A percentile compares a stretch with the other conserved stretches of the same genome.
phyloP scores from a whole-genome alignment of 1,284 basidiomycete genomes.

The Ceratobasidium sp. region DNA sequence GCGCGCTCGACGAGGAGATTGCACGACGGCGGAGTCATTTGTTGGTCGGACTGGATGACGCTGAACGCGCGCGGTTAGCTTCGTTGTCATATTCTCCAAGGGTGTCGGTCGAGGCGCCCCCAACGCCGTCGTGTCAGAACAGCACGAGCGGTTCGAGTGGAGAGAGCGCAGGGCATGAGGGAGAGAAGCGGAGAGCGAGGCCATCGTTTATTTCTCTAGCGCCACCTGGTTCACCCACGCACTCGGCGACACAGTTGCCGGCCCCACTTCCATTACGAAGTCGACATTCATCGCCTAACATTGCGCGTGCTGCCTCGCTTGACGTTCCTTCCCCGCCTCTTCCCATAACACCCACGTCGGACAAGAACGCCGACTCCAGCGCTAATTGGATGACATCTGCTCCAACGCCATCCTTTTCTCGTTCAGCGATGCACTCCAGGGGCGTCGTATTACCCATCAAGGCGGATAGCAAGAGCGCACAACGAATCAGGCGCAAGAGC shows the following conservation, averaged over 20 bases:
- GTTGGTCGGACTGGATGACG: background rate
- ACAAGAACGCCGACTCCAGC: slow-evolving; percentile 1
- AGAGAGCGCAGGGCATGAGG: background rate
- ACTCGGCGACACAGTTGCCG: background rate
- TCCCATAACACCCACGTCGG: background rate
- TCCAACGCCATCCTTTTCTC: slow-evolving; percentile 28
- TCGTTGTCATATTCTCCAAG: slow-evolving; percentile 1
- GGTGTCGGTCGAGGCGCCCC: background rate
- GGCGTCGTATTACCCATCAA: slow-evolving; percentile 36
- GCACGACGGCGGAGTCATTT: slow-evolving; percentile 11
- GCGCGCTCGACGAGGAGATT: slow-evolving; percentile 36
- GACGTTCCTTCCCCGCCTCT: background rate
- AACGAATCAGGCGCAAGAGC: slow-evolving; percentile 23
- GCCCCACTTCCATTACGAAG: slow-evolving; percentile 10
- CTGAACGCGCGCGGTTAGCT: slow-evolving; percentile 16
- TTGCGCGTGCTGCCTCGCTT: slow-evolving; percentile 14
- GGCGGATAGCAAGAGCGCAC: slow-evolving; percentile 20
- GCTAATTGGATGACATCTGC: slow-evolving; percentile 34
- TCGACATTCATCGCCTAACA: slow-evolving; percentile 33
- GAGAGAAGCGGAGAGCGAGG: slow-evolving; percentile 6
- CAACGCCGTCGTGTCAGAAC: slow-evolving; percentile 7
- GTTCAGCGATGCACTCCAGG: background rate
- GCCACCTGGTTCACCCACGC: background rate
- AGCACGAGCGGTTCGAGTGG: slow-evolving; percentile 9
- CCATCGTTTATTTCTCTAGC: slow-evolving; percentile 41